phyloP scores from a whole-genome alignment of 306 rosid genomes.

The Vigna unguiculata region DNA sequence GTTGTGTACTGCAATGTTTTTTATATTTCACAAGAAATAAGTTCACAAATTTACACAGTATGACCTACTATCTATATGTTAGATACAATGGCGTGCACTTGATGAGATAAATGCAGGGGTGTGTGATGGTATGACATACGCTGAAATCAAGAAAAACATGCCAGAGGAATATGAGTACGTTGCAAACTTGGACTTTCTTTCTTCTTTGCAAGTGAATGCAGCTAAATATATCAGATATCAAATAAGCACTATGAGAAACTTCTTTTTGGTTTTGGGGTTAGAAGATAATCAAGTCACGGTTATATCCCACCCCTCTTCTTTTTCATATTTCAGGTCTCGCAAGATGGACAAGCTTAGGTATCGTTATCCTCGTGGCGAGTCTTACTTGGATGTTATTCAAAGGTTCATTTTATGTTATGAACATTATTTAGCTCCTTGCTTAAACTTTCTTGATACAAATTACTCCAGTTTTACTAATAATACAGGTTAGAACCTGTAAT shows the following conservation, averaged over 20 bases:
- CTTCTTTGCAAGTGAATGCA: constrained; percentile 42
- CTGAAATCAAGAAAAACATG: constrained; percentile 96
- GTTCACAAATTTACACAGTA: constrained; percentile 6
- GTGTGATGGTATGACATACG: constrained; percentile 96
- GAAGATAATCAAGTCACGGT: constrained; percentile 15
- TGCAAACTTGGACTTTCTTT: constrained; percentile 40
- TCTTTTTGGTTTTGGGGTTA: constrained; percentile 25
- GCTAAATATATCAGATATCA: constrained; percentile 15
- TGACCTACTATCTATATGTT: constrained; percentile 34
- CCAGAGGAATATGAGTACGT: constrained; percentile 95
- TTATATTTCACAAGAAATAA: constrained; percentile 16
- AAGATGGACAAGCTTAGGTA: constrained; percentile 96
- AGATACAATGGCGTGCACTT: constrained; percentile 99
- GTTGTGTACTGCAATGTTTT: constrained; percentile 39
- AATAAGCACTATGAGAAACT: neutral
- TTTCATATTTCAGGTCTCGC: constrained; percentile 69
- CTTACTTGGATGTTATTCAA: constrained; percentile 97
- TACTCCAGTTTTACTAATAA: constrained; percentile 13
- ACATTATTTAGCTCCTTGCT: constrained; percentile 11
- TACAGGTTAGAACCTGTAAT: constrained; percentile 98
- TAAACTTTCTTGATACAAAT: constrained; percentile 35
- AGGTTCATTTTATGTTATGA: constrained; percentile 53
- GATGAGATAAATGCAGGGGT: constrained; percentile 95
- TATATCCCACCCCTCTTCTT: neutral
- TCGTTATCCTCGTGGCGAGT: constrained; percentile 98